phyloP scores from a whole-genome alignment of 179 eudicot species.

The Carnegiea gigantea region DNA sequence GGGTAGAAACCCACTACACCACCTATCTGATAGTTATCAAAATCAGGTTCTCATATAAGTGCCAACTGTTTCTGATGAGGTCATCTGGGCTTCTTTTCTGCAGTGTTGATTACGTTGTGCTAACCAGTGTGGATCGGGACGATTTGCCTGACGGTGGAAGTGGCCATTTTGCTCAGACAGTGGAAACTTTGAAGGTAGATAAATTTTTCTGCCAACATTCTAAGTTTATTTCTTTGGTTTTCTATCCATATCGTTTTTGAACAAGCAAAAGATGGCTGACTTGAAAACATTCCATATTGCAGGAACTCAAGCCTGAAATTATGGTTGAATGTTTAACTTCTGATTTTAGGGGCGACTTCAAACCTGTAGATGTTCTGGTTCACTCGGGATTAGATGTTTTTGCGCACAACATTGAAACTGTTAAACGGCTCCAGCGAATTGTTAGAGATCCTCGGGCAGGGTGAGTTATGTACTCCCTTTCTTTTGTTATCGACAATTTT shows the following conservation, averaged over 20 bases:
- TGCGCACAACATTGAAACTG: constrained; percentile 94
- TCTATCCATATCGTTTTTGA: background rate
- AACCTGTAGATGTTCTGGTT: constrained; percentile 72
- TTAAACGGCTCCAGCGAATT: constrained; percentile 86
- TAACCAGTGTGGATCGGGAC: constrained; percentile 98
- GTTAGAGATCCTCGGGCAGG: constrained; percentile 98
- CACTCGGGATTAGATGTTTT: constrained; percentile 98
- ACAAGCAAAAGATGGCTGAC: constrained; percentile 18
- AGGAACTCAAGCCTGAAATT: constrained; percentile 83
- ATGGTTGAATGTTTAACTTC: constrained; percentile 96
- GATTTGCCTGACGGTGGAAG: constrained; percentile 98
- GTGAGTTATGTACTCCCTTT: constrained; percentile 38
- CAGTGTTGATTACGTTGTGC: constrained; percentile 94
- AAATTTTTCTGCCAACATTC: background rate
- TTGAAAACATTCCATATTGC: constrained; percentile 31
- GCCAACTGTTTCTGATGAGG: background rate
- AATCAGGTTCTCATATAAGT: background rate
- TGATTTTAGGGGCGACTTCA: constrained; percentile 87
- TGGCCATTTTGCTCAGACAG: constrained; percentile 92
- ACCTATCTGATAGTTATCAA: background rate
- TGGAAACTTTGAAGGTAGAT: constrained; percentile 78
- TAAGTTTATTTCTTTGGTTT: too few relatives aligned
- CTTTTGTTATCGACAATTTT: background rate
- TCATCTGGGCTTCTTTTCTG: constrained; percentile 15
- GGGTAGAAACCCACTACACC: too few relatives aligned